A percentile compares a stretch with the other conserved stretches of the same genome.
Conservation (phyloP, 495 filamentous ascomycete species). For the Daldinia bambusicola region DNA sequence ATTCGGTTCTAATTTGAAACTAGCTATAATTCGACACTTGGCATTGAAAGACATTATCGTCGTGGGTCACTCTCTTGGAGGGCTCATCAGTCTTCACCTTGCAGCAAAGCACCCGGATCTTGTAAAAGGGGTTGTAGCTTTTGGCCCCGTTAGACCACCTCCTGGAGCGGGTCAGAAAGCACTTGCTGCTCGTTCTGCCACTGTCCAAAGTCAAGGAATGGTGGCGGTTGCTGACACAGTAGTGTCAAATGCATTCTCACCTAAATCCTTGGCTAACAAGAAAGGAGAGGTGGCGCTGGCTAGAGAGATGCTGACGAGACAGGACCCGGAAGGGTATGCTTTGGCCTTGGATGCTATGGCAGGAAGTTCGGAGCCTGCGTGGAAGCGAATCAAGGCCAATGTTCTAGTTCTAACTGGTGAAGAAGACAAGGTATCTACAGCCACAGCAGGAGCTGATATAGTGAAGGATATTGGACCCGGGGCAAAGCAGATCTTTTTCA, state of each 20-base stretch:
- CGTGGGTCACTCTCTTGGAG: not conserved
- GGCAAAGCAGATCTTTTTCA: not conserved
- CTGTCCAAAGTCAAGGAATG: not conserved
- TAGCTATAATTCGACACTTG: not conserved
- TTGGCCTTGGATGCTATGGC: constrained; percentile 3
- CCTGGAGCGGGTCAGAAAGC: not conserved
- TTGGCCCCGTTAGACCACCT: not conserved
- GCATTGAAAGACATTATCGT: not conserved
- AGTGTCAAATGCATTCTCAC: constrained; percentile 12
- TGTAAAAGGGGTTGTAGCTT: not conserved
- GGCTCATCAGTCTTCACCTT: not conserved
- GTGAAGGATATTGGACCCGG: not conserved
- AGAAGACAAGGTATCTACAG: not conserved
- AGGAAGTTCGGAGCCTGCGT: not conserved
- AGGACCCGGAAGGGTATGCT: constrained; percentile 16
- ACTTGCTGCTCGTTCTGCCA: not conserved
- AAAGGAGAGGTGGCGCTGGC: constrained; percentile 17
- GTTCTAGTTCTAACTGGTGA: not conserved
- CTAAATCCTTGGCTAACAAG: constrained; percentile 4
- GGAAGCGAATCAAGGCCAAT: not conserved
- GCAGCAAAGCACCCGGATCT: not conserved
- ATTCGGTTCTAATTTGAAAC: not conserved
- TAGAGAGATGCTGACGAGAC: constrained; percentile 24
- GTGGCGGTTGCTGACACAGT: not conserved
- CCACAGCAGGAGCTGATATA: not conserved